Evolutionary conservation across 2,329 filamentous ascomycete species (phyloP).

Genomic region (Penicillium nordicum): DNA sequence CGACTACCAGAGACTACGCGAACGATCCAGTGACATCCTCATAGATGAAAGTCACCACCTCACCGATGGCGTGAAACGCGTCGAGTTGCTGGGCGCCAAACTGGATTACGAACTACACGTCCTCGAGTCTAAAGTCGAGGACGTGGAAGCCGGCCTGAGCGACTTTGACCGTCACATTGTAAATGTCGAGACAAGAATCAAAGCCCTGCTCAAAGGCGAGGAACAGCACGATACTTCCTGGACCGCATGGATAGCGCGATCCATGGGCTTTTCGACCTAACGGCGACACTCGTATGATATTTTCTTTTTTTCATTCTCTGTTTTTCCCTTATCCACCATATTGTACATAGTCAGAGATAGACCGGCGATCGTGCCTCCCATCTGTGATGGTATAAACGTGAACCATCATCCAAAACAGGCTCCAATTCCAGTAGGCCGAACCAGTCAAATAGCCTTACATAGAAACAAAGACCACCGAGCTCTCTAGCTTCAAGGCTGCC

Average conservation of each 20-base stretch:
- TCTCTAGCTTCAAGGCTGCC: conserved; percentile 1
- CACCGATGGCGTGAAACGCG: conserved; percentile 68
- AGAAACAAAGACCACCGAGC: not conserved
- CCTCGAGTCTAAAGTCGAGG: conserved; percentile 74
- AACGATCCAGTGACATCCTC: conserved; percentile 66
- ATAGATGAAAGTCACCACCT: conserved; percentile 66
- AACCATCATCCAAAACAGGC: conserved; percentile 15
- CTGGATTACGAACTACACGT: conserved; percentile 88
- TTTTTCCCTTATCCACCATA: conserved; percentile 22
- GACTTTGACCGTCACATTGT: conserved; percentile 77
- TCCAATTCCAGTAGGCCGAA: conserved; percentile 2
- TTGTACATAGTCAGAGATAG: conserved; percentile 26
- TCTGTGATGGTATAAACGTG: conserved; percentile 22
- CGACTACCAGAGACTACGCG: conserved; percentile 64
- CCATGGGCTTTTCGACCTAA: conserved; percentile 24
- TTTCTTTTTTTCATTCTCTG: conserved; percentile 18
- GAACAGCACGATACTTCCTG: conserved; percentile 61
- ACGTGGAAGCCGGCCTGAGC: conserved; percentile 77
- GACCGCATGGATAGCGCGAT: conserved; percentile 54
- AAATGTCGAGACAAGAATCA: conserved; percentile 64
- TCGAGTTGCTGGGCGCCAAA: conserved; percentile 77
- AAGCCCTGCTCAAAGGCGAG: conserved; percentile 60
- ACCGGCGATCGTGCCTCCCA: conserved; percentile 17
- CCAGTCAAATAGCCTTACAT: conserved; percentile 11
- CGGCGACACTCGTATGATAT: conserved; percentile 19